Conservation (phyloP, 495 filamentous ascomycete genomes). For the Friedmanniomyces simplex region DNA sequence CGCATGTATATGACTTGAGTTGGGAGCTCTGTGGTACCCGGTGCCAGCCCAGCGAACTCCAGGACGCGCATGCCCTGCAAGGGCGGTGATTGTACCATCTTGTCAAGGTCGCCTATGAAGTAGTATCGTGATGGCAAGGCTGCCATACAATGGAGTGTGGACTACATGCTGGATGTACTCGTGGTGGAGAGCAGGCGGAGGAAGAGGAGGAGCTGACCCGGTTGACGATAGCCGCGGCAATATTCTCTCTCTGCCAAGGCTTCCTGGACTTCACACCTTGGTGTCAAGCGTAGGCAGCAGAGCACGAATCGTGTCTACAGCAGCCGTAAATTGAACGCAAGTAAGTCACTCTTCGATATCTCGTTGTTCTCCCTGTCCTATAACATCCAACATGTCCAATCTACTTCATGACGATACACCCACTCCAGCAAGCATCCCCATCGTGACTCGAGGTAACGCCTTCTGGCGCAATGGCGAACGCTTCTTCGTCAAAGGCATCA, state of each 20-base stretch:
- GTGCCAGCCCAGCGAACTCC: constrained; percentile 82
- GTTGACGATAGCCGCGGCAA: constrained; percentile 4
- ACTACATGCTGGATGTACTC: constrained; percentile 5
- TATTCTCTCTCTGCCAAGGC: neutral
- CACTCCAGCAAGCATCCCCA: neutral
- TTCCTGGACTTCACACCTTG: neutral
- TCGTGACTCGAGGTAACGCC: constrained; percentile 2
- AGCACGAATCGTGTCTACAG: no score
- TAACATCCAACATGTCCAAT: neutral
- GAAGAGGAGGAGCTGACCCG: constrained; percentile 2
- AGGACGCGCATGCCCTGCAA: constrained; percentile 70
- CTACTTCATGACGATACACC: neutral
- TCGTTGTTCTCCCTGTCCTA: neutral
- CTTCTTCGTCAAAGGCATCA: constrained; percentile 14
- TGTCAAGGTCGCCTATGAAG: neutral
- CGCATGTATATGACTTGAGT: neutral
- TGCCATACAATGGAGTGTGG: neutral
- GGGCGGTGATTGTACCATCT: constrained; percentile 40
- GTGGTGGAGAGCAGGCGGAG: neutral
- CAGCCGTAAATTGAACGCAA: no score
- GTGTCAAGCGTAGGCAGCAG: neutral
- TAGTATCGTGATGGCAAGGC: constrained; percentile 8
- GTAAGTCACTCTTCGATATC: no score
- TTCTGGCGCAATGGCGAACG: constrained; percentile 3
- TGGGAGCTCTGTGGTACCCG: constrained; percentile 44